Conservation (phyloP, 768 basidiomycete genomes). For the Suillus clintonianus region DNA sequence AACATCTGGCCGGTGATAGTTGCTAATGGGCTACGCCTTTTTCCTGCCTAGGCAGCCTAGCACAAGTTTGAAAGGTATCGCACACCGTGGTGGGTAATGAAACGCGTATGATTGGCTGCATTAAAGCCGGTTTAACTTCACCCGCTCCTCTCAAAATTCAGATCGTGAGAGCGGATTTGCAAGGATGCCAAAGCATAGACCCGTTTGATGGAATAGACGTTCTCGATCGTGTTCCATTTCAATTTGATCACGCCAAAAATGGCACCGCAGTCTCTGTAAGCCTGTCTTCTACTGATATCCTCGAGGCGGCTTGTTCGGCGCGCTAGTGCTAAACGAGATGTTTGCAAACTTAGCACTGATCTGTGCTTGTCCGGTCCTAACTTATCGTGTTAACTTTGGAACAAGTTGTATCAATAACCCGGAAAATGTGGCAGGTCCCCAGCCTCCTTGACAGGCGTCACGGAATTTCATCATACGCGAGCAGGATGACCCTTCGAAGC, state of each 20-base stretch:
- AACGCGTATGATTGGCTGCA: slow-evolving; percentile 10
- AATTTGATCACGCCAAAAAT: neutral
- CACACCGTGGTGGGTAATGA: slow-evolving; percentile 12
- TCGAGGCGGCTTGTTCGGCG: neutral
- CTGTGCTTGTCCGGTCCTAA: neutral
- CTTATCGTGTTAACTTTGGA: neutral
- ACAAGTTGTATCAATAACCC: neutral
- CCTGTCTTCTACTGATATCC: neutral
- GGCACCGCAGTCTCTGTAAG: neutral
- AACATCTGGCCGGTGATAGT: slow-evolving; percentile 8
- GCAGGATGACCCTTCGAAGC: neutral
- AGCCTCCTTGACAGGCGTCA: neutral
- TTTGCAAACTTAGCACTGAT: neutral
- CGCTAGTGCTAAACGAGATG: neutral
- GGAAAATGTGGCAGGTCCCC: neutral
- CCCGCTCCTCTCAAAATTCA: neutral
- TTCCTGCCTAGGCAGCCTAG: neutral
- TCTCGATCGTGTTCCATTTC: neutral
- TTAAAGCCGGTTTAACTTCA: neutral
- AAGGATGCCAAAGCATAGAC: neutral
- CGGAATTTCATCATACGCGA: neutral
- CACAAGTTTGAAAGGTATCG: neutral
- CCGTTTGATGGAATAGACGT: neutral
- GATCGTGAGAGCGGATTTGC: neutral
- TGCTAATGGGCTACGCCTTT: neutral